Conservation (phyloP, 2,329 filamentous ascomycete species). For the Dactylonectria macrodidyma region DNA sequence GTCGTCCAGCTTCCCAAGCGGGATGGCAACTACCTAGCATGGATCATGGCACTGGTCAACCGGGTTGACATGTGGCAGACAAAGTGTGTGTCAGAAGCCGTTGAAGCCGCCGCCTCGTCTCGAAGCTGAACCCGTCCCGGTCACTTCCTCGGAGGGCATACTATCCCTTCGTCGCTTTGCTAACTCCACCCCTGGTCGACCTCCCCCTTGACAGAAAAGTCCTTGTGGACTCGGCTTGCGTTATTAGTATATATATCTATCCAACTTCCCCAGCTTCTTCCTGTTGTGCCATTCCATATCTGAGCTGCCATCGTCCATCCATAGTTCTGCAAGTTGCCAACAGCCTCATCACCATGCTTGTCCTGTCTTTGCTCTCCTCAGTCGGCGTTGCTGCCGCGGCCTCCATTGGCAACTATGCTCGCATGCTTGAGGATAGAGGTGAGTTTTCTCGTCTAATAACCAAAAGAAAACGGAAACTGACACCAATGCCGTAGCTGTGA, state of each 20-base stretch:
- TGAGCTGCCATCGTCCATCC: not conserved
- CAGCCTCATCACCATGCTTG: constrained; percentile 40
- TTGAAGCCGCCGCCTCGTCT: constrained; percentile 34
- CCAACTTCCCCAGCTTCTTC: not conserved
- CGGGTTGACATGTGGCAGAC: constrained; percentile 12
- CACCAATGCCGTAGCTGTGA: constrained; percentile 14
- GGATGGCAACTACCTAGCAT: not conserved
- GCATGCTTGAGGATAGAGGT: constrained; percentile 54
- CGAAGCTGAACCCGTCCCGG: constrained; percentile 6
- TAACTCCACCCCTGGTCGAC: not conserved
- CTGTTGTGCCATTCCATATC: not conserved
- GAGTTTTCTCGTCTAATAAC: constrained; percentile 25
- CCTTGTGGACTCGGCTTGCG: not conserved
- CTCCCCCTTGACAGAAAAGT: not conserved
- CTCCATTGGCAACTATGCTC: constrained; percentile 45
- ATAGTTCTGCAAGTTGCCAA: not conserved
- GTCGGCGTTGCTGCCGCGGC: constrained; percentile 46
- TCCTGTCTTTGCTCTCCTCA: constrained; percentile 45
- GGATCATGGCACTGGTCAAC: constrained; percentile 29
- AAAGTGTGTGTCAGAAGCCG: not conserved
- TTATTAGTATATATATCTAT: not conserved
- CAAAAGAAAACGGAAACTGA: not conserved
- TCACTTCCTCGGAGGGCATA: constrained; percentile 24
- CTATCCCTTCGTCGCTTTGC: not conserved
- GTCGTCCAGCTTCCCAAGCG: constrained; percentile 11